These are phyloP conservation scores for Turritis glabra DNA, from an alignment of 345 rosid species.

Conservation along the genomic window DNA sequence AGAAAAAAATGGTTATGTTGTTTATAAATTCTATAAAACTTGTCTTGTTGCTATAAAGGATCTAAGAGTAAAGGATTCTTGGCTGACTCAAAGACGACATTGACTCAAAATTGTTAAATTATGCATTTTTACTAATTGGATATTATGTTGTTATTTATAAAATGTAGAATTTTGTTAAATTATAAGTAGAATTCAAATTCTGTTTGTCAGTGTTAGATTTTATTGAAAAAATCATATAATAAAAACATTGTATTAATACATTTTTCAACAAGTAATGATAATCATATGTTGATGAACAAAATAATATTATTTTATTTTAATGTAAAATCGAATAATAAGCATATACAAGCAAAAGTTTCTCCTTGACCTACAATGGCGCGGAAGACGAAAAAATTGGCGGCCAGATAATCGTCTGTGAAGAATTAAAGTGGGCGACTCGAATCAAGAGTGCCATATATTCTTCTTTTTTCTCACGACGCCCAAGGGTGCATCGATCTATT, in stretches of 20 bases:
- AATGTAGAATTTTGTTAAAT: no score
- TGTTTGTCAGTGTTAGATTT: no score
- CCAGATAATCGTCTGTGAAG: background rate
- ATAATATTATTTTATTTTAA: no score
- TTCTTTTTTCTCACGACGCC: background rate
- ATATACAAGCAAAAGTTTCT: background rate
- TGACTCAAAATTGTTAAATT: background rate
- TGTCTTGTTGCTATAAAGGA: slow-evolving; percentile 35
- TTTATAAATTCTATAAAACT: background rate
- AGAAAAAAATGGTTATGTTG: background rate
- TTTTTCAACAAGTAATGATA: no score
- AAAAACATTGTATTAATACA: no score
- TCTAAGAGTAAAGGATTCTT: slow-evolving; percentile 26
- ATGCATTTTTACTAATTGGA: no score
- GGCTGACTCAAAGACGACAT: background rate
- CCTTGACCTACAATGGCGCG: slow-evolving; percentile 22
- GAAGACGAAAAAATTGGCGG: slow-evolving; percentile 10
- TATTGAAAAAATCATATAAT: no score
- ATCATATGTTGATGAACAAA: no score
- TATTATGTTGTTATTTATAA: no score
- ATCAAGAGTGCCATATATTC: background rate
- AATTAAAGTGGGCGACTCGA: background rate
- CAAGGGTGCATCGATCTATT: background rate
- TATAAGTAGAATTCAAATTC: no score
- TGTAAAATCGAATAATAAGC: no score